Percentiles rank a stretch among this genome's conserved stretches.
These are phyloP conservation scores for Tuber calosporum DNA, from an alignment of 495 filamentous ascomycete genomes.

Conservation along the genomic window DNA sequence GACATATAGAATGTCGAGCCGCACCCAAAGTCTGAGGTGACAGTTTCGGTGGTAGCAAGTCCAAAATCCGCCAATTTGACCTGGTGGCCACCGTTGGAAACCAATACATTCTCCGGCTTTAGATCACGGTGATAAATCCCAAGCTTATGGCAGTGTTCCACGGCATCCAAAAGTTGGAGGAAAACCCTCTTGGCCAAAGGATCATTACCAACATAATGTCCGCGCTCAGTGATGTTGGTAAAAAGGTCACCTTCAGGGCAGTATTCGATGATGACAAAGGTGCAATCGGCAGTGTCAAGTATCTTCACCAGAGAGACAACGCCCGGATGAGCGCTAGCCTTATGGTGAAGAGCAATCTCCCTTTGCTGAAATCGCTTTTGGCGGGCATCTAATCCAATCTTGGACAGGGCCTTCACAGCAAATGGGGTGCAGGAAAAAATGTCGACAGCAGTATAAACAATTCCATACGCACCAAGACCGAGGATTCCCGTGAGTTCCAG, in stretches of 20 bases:
- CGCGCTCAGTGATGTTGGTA: slow-evolving; percentile 89
- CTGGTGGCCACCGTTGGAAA: slow-evolving; percentile 75
- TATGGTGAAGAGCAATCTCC: slow-evolving; percentile 86
- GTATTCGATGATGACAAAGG: slow-evolving; percentile 93
- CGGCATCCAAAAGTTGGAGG: slow-evolving; percentile 95
- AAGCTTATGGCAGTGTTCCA: slow-evolving; percentile 83
- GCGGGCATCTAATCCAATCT: slow-evolving; percentile 76
- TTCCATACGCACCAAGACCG: slow-evolving; percentile 91
- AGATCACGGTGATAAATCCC: slow-evolving; percentile 97
- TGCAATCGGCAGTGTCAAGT: slow-evolving; percentile 85
- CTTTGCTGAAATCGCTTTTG: slow-evolving; percentile 85
- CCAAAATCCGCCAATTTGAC: slow-evolving; percentile 98
- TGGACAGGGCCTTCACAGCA: slow-evolving; percentile 95
- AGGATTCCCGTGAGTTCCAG: slow-evolving; percentile 78
- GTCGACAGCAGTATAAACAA: slow-evolving; percentile 91
- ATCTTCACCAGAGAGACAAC: slow-evolving; percentile 93
- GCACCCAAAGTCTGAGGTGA: slow-evolving; percentile 92
- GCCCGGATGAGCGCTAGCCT: slow-evolving; percentile 80
- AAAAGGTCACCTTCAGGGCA: slow-evolving; percentile 97
- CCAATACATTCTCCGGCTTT: slow-evolving; percentile 97
- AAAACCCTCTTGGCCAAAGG: slow-evolving; percentile 76
- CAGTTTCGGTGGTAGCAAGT: slow-evolving; percentile 72
- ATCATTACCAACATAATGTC: slow-evolving; percentile 90
- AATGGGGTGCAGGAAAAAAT: slow-evolving; percentile 72
- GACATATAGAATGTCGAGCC: slow-evolving; percentile 99